phyloP scores from a whole-genome alignment of 768 basidiomycete species.

The Russula brevipes region DNA sequence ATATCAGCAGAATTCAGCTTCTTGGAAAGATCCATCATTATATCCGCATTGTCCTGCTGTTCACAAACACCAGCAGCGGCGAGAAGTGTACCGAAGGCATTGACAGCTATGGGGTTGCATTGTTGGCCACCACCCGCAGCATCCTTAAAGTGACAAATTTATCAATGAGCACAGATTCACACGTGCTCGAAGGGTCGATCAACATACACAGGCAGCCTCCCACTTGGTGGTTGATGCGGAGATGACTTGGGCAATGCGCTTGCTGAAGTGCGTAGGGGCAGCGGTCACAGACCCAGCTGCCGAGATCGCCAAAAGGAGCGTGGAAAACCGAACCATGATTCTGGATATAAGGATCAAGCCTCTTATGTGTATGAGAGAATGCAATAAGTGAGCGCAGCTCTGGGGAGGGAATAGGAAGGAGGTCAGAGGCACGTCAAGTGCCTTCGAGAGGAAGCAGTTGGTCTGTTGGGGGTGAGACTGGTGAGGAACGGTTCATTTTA shows the following conservation, averaged over 20 bases:
- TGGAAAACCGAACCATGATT: constrained; percentile 34
- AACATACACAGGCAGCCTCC: constrained; percentile 46
- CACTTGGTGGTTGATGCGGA: constrained; percentile 38
- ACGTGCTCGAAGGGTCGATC: background rate
- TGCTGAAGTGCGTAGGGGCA: constrained; percentile 34
- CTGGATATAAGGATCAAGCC: background rate
- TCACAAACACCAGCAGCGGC: constrained; percentile 40
- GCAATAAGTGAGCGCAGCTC: constrained; percentile 17
- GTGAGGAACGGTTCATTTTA: background rate
- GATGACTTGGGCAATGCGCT: constrained; percentile 46
- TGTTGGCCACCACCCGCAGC: constrained; percentile 51
- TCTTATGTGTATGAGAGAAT: background rate
- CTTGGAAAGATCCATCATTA: constrained; percentile 48
- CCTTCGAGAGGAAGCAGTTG: background rate
- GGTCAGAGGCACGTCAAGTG: constrained; percentile 13
- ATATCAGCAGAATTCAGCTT: constrained; percentile 42
- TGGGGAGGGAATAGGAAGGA: background rate
- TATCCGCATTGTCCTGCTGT: constrained; percentile 47
- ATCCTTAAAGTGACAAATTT: constrained; percentile 31
- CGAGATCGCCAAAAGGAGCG: constrained; percentile 33
- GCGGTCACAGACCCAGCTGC: constrained; percentile 33
- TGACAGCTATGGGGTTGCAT: constrained; percentile 54
- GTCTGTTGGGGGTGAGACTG: background rate
- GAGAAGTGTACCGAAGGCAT: constrained; percentile 55
- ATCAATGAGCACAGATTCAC: background rate